Evolutionary conservation across 108 stramenopile genomes (phyloP).

Genomic region (Discostella stelligeroides): DNA sequence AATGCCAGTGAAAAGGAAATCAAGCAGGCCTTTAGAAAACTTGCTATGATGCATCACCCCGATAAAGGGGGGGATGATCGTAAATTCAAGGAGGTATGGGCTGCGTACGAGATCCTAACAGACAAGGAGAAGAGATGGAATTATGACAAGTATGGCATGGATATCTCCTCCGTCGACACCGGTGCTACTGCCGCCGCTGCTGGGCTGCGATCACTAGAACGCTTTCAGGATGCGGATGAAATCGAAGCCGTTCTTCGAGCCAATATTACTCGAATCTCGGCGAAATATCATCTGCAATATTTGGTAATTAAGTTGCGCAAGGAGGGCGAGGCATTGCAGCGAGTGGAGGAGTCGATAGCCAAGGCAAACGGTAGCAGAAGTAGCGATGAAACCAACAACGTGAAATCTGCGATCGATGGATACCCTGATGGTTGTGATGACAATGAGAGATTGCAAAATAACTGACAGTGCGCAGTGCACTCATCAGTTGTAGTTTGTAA

Average conservation of each 20-base stretch:
- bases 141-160: conserved; percentile 90
- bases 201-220: conserved; percentile 60
- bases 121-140: conserved; percentile 87
- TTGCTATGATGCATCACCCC: conserved; percentile 87
- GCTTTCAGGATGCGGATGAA: conserved; percentile 75
- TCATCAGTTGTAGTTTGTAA: too few relatives aligned
- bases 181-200: conserved; percentile 13
- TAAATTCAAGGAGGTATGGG: conserved; percentile 90
- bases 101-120: conserved; percentile 88
- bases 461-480: too few relatives aligned
- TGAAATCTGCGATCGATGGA: conserved; percentile 96
- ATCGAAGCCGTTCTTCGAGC: conserved; percentile 66
- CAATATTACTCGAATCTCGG: conserved; percentile 63
- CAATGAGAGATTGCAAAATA: too few relatives aligned
- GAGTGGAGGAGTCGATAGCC: conserved; percentile 78
- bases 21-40: conserved; percentile 89
- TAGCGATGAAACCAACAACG: conserved; percentile 70
- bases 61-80: conserved; percentile 92
- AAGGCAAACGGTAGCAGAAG: conserved; percentile 65
- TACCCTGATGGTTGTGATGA: conserved; percentile 67
- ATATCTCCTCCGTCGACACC: conserved; percentile 75
- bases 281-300: conserved; percentile 68
- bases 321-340: conserved; percentile 65
- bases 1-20: conserved; percentile 76
- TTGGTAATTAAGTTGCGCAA: conserved; percentile 72